Percentiles rank a stretch among this genome's conserved stretches.
Evolutionary conservation across 176 grass and related monocot genomes (phyloP).

Genomic region (Sorghum bicolor): DNA sequence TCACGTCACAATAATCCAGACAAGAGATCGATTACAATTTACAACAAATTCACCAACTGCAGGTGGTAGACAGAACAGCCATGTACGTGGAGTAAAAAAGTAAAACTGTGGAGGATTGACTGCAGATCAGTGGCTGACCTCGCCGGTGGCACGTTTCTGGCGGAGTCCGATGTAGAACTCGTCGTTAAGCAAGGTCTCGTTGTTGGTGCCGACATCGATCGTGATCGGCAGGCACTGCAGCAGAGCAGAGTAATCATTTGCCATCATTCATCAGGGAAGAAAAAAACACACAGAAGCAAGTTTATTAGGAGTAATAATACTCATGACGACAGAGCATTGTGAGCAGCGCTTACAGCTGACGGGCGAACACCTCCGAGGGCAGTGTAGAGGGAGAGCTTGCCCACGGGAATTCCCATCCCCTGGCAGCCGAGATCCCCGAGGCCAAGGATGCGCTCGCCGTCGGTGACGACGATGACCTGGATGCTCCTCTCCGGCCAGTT

Average conservation of each 20-base stretch:
- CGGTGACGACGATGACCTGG: constrained; percentile 92
- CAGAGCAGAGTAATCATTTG: neutral
- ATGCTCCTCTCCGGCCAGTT: constrained; percentile 94
- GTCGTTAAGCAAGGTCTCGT: constrained; percentile 71
- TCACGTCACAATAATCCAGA: neutral
- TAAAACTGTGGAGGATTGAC: neutral
- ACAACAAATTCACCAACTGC: neutral
- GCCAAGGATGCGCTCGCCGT: constrained; percentile 90
- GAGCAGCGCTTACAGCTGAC: constrained; percentile 57
- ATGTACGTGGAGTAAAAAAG: neutral
- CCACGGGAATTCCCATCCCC: constrained; percentile 98
- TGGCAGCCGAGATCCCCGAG: constrained; percentile 89
- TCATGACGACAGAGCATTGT: neutral
- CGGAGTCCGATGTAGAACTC: constrained; percentile 95
- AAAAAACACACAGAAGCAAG: neutral
- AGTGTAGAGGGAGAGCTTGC: constrained; percentile 93
- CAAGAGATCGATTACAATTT: neutral
- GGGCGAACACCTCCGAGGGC: constrained; percentile 91
- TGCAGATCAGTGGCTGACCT: constrained; percentile 31
- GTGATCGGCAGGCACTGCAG: constrained; percentile 88
- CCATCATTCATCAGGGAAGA: neutral
- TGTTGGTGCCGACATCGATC: constrained; percentile 96
- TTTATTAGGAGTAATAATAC: no score
- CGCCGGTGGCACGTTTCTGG: constrained; percentile 72
- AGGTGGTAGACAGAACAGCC: neutral